Base-by-base conservation (phyloP, 257 asterid species). In the Thymus quinquecostatus region DNA sequence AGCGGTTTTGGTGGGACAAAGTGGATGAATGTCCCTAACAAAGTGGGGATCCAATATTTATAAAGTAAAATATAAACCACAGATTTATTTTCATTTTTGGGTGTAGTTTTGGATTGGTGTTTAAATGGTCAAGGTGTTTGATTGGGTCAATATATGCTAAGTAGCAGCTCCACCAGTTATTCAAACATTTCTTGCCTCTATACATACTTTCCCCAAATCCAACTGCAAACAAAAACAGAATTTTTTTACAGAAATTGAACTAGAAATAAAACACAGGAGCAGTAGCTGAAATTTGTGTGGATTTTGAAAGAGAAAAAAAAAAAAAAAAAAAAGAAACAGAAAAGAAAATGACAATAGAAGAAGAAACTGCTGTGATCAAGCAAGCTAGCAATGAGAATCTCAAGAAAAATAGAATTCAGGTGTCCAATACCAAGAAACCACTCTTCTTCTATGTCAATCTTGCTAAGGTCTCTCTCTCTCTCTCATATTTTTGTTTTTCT, bases 361-460 rank as follows among this genome's bases (percentile, higher is more conserved):
- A 64, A 58, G 71, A 66, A 33, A 56, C 66, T 12, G 66, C 53
- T 56, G 67, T 65, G 10, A 72, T 61, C 62, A 68, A 81, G 53
- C 76, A 66, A 68, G 59, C 78, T 49, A 76, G 60, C 76, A 68
- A 40, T 49, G 81, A 80, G 7, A 77, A 58, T 64, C 14, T 60
- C 30, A 81, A 77, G 79, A 81, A 77, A 34, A 81, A 81, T 66
- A 73, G 79, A 45, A 81, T 81, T 53, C 85, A 81, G 68, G 85
- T 81, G 41, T 81, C 85, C 66, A 81, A 81, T 50, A 73, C 85
- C 79, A 81, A 81, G 70, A 79, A 75, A 45, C 83, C 80, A 53
- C 83, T 81, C 66, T 81, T 81, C 75, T 81, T 81, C 80, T 81
- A 81, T 73, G 85, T 81, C 69, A 81, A 77, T 77, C 85, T 81